phyloP scores from a whole-genome alignment of 768 basidiomycete genomes.

The Lanmaoa pseudosensibilis region DNA sequence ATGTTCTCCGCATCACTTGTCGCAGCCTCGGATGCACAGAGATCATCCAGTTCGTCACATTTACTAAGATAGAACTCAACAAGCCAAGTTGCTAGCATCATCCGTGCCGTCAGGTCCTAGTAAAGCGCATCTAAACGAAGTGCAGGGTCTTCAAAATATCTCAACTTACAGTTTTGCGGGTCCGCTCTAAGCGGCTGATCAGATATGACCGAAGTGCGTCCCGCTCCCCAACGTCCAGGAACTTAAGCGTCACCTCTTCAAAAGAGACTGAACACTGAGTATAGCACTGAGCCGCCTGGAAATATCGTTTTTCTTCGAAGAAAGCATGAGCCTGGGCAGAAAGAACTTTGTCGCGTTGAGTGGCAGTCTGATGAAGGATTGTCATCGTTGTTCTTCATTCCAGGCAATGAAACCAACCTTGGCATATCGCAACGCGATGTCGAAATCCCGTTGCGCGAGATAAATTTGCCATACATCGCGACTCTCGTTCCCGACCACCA shows the following conservation, averaged over 20 bases:
- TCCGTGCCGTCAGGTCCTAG: conserved; percentile 89
- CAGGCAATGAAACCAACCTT: conserved; percentile 51
- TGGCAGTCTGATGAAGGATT: conserved; percentile 59
- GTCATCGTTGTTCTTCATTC: neutral
- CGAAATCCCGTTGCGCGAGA: conserved; percentile 73
- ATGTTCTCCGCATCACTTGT: conserved; percentile 85
- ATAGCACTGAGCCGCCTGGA: conserved; percentile 90
- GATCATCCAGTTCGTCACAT: conserved; percentile 93
- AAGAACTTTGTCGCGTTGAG: conserved; percentile 82
- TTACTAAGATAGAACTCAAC: conserved; percentile 97
- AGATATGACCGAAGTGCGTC: conserved; percentile 91
- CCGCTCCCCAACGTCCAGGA: conserved; percentile 85
- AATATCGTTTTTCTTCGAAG: conserved; percentile 78
- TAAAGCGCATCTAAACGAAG: neutral
- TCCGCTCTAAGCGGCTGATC: conserved; percentile 81
- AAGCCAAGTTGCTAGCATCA: conserved; percentile 98
- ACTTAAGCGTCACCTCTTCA: conserved; percentile 89
- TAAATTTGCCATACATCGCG: conserved; percentile 94
- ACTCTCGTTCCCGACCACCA: conserved; percentile 84
- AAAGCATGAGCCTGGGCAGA: conserved; percentile 79
- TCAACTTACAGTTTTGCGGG: conserved; percentile 71
- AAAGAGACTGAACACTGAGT: conserved; percentile 86
- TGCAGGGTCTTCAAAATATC: neutral
- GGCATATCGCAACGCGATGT: conserved; percentile 76
- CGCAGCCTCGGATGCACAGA: conserved; percentile 82